Conservation (phyloP, 202 grass and related monocot species). For the Brachypodium distachyon region DNA sequence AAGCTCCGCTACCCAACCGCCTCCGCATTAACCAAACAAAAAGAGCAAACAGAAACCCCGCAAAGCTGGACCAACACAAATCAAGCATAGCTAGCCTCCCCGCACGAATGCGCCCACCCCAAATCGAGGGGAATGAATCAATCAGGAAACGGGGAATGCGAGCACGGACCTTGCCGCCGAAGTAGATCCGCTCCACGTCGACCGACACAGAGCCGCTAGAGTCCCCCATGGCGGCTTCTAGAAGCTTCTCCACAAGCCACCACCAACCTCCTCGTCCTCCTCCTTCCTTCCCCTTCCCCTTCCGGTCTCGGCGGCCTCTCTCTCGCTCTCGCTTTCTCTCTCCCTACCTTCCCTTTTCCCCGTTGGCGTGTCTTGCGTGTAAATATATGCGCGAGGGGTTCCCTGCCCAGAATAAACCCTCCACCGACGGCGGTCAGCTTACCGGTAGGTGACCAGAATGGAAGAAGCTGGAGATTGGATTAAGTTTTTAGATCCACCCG, state of each 20-base stretch:
- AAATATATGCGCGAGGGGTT: constrained; percentile 16
- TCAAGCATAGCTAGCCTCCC: neutral
- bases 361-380: constrained; percentile 7
- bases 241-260: neutral
- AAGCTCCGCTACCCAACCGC: neutral
- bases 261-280: neutral
- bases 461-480: neutral
- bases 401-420: constrained; percentile 23
- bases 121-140: neutral
- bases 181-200: constrained; percentile 86
- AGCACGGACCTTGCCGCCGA: constrained; percentile 78
- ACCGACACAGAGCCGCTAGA: constrained; percentile 89
- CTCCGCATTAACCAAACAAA: neutral
- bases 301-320: neutral
- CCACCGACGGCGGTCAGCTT: constrained; percentile 45
- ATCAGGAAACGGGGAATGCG: neutral
- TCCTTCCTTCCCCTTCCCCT: neutral
- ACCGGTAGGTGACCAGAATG: constrained; percentile 21
- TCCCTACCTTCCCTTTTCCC: neutral
- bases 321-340: neutral
- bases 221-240: constrained; percentile 59
- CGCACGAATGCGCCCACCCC: neutral
- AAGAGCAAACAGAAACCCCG: constrained; percentile 3
- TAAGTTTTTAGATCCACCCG: constrained; percentile 19
- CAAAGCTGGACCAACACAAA: neutral